Evolutionary conservation across 169 alveolate species (phyloP), one percentile per base, ranked within the genome.

Genomic region (Plasmodium chabaudi): DNA sequence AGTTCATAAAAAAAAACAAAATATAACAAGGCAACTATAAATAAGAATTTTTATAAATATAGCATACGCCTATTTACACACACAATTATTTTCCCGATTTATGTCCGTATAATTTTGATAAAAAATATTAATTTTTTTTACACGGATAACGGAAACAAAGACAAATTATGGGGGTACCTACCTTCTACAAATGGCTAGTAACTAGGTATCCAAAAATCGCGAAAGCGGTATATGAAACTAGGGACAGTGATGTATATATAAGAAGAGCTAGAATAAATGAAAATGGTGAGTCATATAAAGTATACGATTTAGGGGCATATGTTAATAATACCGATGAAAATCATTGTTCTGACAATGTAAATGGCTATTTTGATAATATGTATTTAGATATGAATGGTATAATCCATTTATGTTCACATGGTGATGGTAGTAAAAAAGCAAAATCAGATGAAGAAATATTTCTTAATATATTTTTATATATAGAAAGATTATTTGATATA

Each of bases 331-430:
- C 92, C 55, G 92, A 87, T 68, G 84, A 82, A 67, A 49, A 6
- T 15, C 92, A 73, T 9, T 70, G 92, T 73, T 87, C 88, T 23
- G 94, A 92, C 53, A 93, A 95, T 63, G 93, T 94, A 69, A 97
- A 96, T 88, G 98, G 98, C 13, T 98, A 97, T 87, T 95, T 97
- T 82, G 99, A 99, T 87, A 98, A 98, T 94, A 91, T 98, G 27
- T 98, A 99, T 87, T 93, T 99, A 61, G 99, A 99, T 92, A 97
- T 99, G 99, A 99, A 99, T 89, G 99, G 99, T 46, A 98, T 99
- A 72, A 98, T 99, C 21, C 99, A 99, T 93, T 98, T 99, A 46
- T 98, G 99, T 74, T 96, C 98, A 49, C 99, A 98, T 93, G 97
- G 99, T 57, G 95, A 95, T n/a, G 57, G 61, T 60, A 94, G 97